Evolutionary conservation across 2,329 filamentous ascomycete genomes (phyloP).

Genomic region (Pseudogymnoascus sp.): DNA sequence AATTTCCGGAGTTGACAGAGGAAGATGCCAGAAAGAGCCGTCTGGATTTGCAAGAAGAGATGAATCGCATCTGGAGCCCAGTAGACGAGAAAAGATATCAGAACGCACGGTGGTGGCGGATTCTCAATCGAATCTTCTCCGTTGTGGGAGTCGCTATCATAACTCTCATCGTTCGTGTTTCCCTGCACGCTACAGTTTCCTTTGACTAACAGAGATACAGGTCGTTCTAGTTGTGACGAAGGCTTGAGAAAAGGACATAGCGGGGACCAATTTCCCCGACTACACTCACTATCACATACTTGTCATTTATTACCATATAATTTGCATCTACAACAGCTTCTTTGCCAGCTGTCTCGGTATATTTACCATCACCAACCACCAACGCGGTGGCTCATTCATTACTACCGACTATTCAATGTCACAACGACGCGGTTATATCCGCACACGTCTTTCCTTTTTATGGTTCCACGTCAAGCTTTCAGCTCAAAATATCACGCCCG

Average conservation of each 20-base stretch:
- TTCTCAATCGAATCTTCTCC: conserved; percentile 53
- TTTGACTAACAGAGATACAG: neutral
- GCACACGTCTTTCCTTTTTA: neutral
- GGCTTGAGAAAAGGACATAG: neutral
- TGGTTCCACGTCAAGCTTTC: neutral
- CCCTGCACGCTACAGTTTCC: neutral
- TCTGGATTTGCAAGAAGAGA: conserved; percentile 21
- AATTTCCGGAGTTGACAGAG: conserved; percentile 42
- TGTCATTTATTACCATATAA: conserved; percentile 2
- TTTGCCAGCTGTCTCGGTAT: neutral
- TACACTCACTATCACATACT: neutral
- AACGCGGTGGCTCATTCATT: neutral
- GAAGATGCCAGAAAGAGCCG: conserved; percentile 24
- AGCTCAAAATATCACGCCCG: conserved; percentile 4
- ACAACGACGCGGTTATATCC: neutral
- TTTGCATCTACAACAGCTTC: neutral
- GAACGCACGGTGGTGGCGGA: conserved; percentile 58
- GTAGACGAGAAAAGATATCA: conserved; percentile 32
- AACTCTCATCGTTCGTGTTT: conserved; percentile 37
- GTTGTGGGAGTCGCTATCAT: conserved; percentile 47
- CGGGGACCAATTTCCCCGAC: neutral
- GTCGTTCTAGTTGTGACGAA: neutral
- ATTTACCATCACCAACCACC: conserved; percentile 1
- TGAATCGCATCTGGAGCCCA: conserved; percentile 22
- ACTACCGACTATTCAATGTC: neutral